Percentiles rank a stretch among this genome's conserved stretches.
Evolutionary conservation across 768 basidiomycete genomes (phyloP).

Genomic region (Rhizopogon vinicolor): DNA sequence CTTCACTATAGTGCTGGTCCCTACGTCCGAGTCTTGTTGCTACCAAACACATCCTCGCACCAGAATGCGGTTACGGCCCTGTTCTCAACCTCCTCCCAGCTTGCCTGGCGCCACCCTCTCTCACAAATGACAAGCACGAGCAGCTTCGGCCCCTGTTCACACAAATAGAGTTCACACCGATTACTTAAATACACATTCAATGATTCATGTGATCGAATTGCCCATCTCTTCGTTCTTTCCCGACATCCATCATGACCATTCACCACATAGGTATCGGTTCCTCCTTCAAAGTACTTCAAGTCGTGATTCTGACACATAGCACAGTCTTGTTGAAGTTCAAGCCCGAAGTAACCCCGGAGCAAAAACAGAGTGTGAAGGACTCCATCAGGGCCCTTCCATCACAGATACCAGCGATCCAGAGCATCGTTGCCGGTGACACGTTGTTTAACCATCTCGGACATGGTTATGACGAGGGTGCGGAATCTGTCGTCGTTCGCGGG

Average conservation of each 20-base stretch:
- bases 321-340: constrained; percentile 20
- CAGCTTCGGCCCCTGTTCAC: not conserved
- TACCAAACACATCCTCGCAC: no score
- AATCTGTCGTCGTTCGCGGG: not conserved
- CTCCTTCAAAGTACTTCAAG: no score
- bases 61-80: no score
- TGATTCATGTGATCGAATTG: not conserved
- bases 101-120: no score
- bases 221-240: not conserved
- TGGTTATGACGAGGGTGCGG: constrained; percentile 19
- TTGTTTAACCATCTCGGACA: constrained; percentile 15
- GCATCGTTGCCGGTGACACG: constrained; percentile 8
- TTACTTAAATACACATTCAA: not conserved
- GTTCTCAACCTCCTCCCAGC: no score
- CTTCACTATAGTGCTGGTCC: no score
- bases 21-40: no score
- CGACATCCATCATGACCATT: not conserved
- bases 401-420: constrained; percentile 14
- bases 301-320: not conserved
- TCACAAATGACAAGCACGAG: no score
- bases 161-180: not conserved
- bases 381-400: constrained; percentile 9
- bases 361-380: constrained; percentile 3
- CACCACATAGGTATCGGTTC: constrained; percentile 15
- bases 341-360: constrained; percentile 6